Evolutionary conservation across 768 basidiomycete genomes (phyloP), one percentile per base, ranked within the genome.

Genomic region (Cantharellus cinnabarinus): DNA sequence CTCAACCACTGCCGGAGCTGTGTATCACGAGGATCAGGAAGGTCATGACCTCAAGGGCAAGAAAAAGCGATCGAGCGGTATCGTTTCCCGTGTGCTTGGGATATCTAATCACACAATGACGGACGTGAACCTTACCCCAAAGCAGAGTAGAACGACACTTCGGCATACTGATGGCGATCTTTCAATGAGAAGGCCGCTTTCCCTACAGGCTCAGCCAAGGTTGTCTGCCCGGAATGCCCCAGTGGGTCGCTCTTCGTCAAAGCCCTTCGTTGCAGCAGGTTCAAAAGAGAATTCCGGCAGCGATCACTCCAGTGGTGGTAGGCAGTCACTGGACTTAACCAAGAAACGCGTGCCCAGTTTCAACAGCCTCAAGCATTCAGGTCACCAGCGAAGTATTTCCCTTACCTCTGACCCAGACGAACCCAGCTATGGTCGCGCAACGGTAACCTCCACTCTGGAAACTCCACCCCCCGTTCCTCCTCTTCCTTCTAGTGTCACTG

Each of bases 311-410:
- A 29, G 29, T 48, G 44, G 44, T 48, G 44, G 44, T 10, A 29
- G 20, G 20, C 44, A 48, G 29, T 48, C 44, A 10, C 52, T 54
- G 7, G 52, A 37, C 52, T 54, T 37, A 10, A 54, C 52, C 52
- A 54, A 54, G 52, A 54, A 54, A 37, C 52, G 52, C 14, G 10
- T 54, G 7, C 52, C 52, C 52, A 54, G 35, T 37, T 10, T 7
- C 10, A 37, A 7, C 35, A 10, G 35, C 38, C 7, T 37, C 1
- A 10, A 37, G 35, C 10, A 37, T 15, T 58, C 56, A 15, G 59
- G 38, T n/a, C 61, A 62, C 42, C 35, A 53, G 20, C 37, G 61
- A 44, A 60, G 58, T 41, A 56, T 62, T 38, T 62, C 61, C 4
- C 38, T 60, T 3, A 58, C 51, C 34, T 58, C 61, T 29, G 61